Conservation (phyloP, 345 rosid species). For the Eucalyptus curtisii region DNA sequence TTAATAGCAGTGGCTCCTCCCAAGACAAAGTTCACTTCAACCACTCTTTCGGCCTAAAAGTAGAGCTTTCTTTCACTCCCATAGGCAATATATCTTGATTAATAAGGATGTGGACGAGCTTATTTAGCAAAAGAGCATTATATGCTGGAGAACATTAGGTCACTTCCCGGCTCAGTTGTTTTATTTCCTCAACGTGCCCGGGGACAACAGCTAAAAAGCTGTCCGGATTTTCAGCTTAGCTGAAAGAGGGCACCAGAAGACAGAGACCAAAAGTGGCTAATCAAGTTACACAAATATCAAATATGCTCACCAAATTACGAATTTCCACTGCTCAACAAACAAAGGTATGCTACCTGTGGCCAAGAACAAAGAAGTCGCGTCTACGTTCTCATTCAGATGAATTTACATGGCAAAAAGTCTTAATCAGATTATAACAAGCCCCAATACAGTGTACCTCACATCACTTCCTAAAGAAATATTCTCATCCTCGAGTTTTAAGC, state of each 20-base stretch:
- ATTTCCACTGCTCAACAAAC: background rate
- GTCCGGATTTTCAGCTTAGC: background rate
- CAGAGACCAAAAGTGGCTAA: background rate
- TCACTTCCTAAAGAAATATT: background rate
- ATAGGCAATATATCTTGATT: background rate
- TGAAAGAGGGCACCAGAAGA: background rate
- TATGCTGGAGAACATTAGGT: background rate
- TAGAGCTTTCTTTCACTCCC: background rate
- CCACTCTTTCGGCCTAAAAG: background rate
- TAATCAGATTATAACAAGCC: background rate
- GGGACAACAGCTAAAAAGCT: background rate
- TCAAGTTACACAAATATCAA: background rate
- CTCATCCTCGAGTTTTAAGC: slow-evolving; percentile 82
- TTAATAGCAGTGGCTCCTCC: background rate
- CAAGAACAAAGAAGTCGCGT: background rate
- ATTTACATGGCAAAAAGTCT: background rate
- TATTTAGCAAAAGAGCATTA: background rate
- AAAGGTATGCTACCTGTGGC: background rate
- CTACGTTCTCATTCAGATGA: background rate
- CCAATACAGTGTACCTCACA: background rate
- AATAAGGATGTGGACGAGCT: background rate
- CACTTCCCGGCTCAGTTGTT: background rate
- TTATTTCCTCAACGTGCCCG: background rate
- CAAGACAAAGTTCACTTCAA: background rate
- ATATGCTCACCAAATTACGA: background rate